Conservation (phyloP, 2,329 filamentous ascomycete species). For the Ophiostoma ips region DNA sequence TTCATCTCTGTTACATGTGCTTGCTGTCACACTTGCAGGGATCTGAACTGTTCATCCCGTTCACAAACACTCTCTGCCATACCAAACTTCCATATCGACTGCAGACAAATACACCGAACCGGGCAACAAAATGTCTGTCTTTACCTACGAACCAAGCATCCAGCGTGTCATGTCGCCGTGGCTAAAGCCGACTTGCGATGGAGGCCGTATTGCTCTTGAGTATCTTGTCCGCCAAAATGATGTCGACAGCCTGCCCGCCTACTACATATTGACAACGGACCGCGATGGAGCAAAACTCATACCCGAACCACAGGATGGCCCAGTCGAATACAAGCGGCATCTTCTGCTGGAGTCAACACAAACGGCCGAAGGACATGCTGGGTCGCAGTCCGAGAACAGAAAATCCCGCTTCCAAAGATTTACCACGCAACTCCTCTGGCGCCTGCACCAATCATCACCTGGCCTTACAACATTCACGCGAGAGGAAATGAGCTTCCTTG, state of each 20-base stretch:
- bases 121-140: slow-evolving; percentile 56
- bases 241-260: neutral
- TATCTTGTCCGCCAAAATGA: neutral
- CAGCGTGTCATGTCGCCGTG: slow-evolving; percentile 84
- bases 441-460: slow-evolving; percentile 84
- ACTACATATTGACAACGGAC: slow-evolving; percentile 29
- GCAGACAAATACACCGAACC: too few species aligned
- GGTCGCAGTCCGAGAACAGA: too few species aligned
- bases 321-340: slow-evolving; percentile 94
- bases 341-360: slow-evolving; percentile 67
- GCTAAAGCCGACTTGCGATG: slow-evolving; percentile 33
- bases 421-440: slow-evolving; percentile 90
- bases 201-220: slow-evolving; percentile 13
- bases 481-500: slow-evolving; percentile 55
- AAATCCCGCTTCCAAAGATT: slow-evolving; percentile 80
- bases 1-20: neutral
- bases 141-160: slow-evolving; percentile 84
- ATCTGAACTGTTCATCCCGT: neutral
- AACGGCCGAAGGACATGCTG: too few species aligned
- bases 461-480: slow-evolving; percentile 72
- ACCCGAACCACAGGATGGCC: slow-evolving; percentile 84
- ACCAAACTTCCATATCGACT: too few species aligned
- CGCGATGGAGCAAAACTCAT: slow-evolving; percentile 63
- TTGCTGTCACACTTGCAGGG: neutral
- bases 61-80: neutral